Evolutionary conservation across 805 yeast genomes (phyloP), one percentile per base, ranked within the genome.

Genomic region (Candida germanica): DNA sequence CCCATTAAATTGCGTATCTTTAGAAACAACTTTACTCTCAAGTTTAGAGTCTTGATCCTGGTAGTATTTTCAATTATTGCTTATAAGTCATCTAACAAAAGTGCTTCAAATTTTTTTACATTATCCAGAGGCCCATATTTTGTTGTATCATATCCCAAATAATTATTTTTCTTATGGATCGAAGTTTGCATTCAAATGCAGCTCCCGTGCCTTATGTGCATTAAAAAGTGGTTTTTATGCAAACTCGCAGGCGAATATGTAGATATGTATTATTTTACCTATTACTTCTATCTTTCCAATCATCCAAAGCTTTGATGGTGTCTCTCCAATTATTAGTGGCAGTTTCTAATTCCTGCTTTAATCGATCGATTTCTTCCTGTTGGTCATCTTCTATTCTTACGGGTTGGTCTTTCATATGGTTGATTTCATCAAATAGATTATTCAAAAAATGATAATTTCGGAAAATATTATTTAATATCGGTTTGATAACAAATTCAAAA

Each of bases 251-350:
- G 8, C 12, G 10, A 21, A 21, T 11, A n/a, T n/a, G n/a, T n/a
- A n/a, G n/a, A 27, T 11, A 9, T 18, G 7, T 14, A 7, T 27
- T 27, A 15, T n/a, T 27, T 10, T 29, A 19, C 24, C 19, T 29
- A 8, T 12, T 7, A n/a, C 19, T n/a, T 24, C 19, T 26, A 17
- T 29, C 26, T 16, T 39, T 61, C 72, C 70, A 68, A 33, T 60
- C 56, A 18, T 68, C 73, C 4, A 61, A 45, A 2, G 68, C 59
- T 30, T 51, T 53, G 38, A 63, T 50, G 0, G 73, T 69, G 23
- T 64, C 64, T 36, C 61, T 50, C 69, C 70, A 65, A 37, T 63
- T 66, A 25, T 52, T 47, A 11, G 52, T 51, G 32, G 65, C 54
- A 14, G 44, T 41, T 18, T 53, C 58, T 36, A 65, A 54, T 34